phyloP scores from a whole-genome alignment of 116 monocot genomes.

The Posidonia oceanica region DNA sequence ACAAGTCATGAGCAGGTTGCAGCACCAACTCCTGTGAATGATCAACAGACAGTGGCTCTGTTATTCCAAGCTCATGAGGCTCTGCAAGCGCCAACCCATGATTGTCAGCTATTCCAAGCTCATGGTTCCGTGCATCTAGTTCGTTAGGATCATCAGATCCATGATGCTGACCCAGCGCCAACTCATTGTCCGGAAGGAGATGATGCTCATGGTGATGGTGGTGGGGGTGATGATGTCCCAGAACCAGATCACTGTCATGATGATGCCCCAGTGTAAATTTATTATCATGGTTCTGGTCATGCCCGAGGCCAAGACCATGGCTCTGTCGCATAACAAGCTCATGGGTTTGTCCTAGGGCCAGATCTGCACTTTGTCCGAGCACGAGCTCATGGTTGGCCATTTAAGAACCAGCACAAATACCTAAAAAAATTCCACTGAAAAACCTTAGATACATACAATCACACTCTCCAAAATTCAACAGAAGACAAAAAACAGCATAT shows the following conservation, averaged over 20 bases:
- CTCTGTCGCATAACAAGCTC: constrained; percentile 30
- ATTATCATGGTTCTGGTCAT: constrained; percentile 34
- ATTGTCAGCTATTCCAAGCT: constrained; percentile 41
- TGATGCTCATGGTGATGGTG: constrained; percentile 26
- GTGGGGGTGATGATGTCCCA: constrained; percentile 37
- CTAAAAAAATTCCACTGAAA: background rate
- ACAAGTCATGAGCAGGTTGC: constrained; percentile 44
- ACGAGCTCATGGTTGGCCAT: constrained; percentile 50
- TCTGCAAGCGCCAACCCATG: constrained; percentile 71
- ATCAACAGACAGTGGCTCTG: constrained; percentile 49
- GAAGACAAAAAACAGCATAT: background rate
- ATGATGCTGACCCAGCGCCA: constrained; percentile 55
- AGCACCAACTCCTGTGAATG: constrained; percentile 66
- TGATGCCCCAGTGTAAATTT: constrained; percentile 34
- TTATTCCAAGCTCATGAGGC: constrained; percentile 27
- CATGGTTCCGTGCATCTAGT: constrained; percentile 23
- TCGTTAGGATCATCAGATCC: constrained; percentile 25
- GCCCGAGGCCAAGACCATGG: constrained; percentile 27
- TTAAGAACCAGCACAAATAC: background rate
- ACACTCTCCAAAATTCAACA: background rate
- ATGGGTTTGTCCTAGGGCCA: constrained; percentile 38
- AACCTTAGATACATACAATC: background rate
- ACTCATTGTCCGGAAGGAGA: constrained; percentile 33
- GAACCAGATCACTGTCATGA: constrained; percentile 31
- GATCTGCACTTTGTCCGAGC: constrained; percentile 19